Conservation (phyloP, 148 eudicot genomes). For the Suaeda aralocaspica region DNA sequence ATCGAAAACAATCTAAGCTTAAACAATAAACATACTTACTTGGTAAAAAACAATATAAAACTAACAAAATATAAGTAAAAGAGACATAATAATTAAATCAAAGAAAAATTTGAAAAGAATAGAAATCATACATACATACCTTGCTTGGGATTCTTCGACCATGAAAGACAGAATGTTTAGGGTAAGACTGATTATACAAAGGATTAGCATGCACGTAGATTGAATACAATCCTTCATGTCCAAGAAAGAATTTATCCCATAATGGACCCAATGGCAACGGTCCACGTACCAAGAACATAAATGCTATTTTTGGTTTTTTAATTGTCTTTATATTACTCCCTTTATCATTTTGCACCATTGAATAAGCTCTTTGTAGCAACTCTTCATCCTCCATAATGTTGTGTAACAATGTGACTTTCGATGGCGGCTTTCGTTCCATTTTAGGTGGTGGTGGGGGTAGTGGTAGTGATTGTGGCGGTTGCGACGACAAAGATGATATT, state of each 20-base stretch:
- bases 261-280: slow-evolving; percentile 46
- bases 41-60: too few species aligned
- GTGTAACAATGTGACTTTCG: slow-evolving; percentile 1
- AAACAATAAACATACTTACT: too few species aligned
- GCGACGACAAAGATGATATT: neutral
- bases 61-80: too few species aligned
- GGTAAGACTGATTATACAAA: slow-evolving; percentile 32
- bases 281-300: slow-evolving; percentile 57
- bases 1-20: too few species aligned
- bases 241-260: slow-evolving; percentile 61
- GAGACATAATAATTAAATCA: neutral
- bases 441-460: neutral
- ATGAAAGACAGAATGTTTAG: slow-evolving; percentile 41
- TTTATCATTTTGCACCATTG: slow-evolving; percentile 30
- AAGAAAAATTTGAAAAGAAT: neutral
- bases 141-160: slow-evolving; percentile 64
- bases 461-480: neutral
- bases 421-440: neutral
- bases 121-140: slow-evolving; percentile 25
- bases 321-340: neutral
- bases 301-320: slow-evolving; percentile 44
- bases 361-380: slow-evolving; percentile 39
- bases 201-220: slow-evolving; percentile 61
- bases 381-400: slow-evolving; percentile 43
- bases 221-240: slow-evolving; percentile 44